Base-by-base conservation (phyloP, 1,139 yeast genomes). In the Ogataea hybrid region DNA sequence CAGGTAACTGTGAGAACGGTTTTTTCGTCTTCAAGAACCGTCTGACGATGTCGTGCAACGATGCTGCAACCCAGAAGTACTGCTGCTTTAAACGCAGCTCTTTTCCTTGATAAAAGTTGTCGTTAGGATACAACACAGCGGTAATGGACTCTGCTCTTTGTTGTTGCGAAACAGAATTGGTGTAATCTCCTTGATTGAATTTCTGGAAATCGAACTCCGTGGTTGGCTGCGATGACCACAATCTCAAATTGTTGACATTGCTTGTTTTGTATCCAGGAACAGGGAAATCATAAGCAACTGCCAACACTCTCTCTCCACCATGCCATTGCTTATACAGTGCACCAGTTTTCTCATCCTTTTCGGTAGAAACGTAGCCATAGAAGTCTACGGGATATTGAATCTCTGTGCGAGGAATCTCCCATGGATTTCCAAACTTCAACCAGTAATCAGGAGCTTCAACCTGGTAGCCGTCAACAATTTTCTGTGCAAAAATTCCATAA, bases 1-100 rank as follows among this genome's bases (percentile, higher is more conserved):
- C 94, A 25, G 96, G 79, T 63, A 89, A 85, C 59, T 83, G 88
- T 33, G 71, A 61, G 95, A 96, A 89, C 40, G 88, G 76, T 59
- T 83, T 78, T 58, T 80, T 79, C 42, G 81, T 66, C 69, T 89
- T 89, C 64, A 88, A 83, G 70, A 86, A 89, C 59, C 97, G 79
- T 62, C 97, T 83, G 37, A 89, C 80, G 57, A 90, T 89, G 63
- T 90, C 97, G 57, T 85, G 89, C 52, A 90, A 74, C 8, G 96
- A 86, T 35, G 97, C 97, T 39, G 95, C 83, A 42, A 90, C 96
- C 97, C 97, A 90, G 67, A 90, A 90, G 68, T 87, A 90, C 67
- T 90, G 97, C 68, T 90, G 97, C 66, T 89, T 90, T 64, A 90
- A 78, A 64, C 97, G 81, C 59, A 90, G 74, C 61, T 87, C 96